Percentiles rank a stretch among this genome's conserved stretches.
Evolutionary conservation across 208 protist genomes (phyloP).

Genomic region (Blechomonas ayalai): DNA sequence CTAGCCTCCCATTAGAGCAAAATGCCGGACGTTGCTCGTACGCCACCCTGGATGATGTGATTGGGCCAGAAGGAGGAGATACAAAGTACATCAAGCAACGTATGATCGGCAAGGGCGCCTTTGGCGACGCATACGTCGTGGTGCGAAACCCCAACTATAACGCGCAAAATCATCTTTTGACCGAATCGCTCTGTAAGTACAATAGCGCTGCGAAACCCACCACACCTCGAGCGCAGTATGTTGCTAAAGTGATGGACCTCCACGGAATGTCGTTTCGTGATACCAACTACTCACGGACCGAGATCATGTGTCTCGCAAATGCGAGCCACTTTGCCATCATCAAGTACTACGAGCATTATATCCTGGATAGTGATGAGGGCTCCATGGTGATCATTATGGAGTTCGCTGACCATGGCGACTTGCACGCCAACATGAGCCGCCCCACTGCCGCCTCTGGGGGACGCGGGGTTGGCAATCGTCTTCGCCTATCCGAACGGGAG

Average conservation of each 20-base stretch:
- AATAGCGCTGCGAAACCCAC: constrained; percentile 28
- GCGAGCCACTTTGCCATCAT: constrained; percentile 79
- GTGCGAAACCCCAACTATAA: constrained; percentile 51
- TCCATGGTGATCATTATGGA: constrained; percentile 86
- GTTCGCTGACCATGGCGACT: constrained; percentile 81
- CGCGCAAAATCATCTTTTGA: constrained; percentile 6
- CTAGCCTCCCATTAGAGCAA: background rate
- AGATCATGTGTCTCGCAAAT: constrained; percentile 86
- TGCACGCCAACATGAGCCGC: constrained; percentile 60
- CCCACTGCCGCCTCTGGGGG: background rate
- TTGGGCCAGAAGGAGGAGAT: constrained; percentile 11
- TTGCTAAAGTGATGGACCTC: constrained; percentile 84
- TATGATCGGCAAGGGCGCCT: constrained; percentile 85
- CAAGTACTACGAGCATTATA: constrained; percentile 75
- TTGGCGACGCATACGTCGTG: constrained; percentile 84
- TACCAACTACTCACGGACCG: constrained; percentile 63
- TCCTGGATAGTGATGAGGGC: constrained; percentile 66
- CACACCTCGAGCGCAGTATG: constrained; percentile 32
- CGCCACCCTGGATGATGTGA: constrained; percentile 10
- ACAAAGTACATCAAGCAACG: constrained; percentile 60
- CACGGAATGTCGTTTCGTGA: constrained; percentile 51
- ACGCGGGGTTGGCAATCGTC: background rate
- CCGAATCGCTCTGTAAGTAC: constrained; percentile 20
- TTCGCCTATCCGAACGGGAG: constrained; percentile 58
- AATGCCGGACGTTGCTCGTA: background rate